These are phyloP conservation scores for Malus sieversii DNA, from an alignment of 306 rosid genomes.

Conservation along the genomic window DNA sequence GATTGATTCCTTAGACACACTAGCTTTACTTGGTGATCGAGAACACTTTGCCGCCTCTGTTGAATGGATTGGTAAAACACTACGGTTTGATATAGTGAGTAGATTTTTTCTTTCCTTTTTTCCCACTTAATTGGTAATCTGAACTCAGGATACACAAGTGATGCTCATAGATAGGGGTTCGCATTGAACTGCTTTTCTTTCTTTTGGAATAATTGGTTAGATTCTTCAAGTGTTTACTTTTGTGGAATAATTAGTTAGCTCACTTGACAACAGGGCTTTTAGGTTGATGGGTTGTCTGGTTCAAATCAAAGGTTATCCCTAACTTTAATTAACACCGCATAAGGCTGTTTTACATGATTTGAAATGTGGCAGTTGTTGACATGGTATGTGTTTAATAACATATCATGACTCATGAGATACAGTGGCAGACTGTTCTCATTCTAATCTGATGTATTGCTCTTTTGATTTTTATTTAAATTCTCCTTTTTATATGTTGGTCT, in stretches of 20 bases:
- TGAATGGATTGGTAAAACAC: slow-evolving; percentile 96
- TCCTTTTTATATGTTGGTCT: not conserved
- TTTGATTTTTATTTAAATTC: not conserved
- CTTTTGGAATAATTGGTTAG: not conserved
- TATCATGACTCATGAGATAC: not conserved
- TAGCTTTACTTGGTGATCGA: slow-evolving; percentile 84
- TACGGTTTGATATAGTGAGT: slow-evolving; percentile 96
- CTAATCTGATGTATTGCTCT: not conserved
- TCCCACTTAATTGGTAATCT: not conserved
- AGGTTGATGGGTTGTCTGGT: not conserved
- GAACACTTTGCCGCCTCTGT: slow-evolving; percentile 64
- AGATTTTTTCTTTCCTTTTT: not conserved
- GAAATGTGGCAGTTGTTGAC: not conserved
- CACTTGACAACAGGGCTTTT: not conserved
- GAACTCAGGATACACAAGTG: not conserved
- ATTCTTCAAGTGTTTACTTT: not conserved
- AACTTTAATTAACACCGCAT: not conserved
- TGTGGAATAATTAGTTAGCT: not conserved
- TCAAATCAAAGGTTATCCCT: not conserved
- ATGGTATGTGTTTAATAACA: not conserved
- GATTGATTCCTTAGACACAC: slow-evolving; percentile 87
- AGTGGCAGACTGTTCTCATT: not conserved
- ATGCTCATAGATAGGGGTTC: not conserved
- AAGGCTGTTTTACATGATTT: not conserved
- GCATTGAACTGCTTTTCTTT: not conserved